phyloP scores from a whole-genome alignment of 352 stramenopile genomes.

The Phytophthora pseudosyringae region DNA sequence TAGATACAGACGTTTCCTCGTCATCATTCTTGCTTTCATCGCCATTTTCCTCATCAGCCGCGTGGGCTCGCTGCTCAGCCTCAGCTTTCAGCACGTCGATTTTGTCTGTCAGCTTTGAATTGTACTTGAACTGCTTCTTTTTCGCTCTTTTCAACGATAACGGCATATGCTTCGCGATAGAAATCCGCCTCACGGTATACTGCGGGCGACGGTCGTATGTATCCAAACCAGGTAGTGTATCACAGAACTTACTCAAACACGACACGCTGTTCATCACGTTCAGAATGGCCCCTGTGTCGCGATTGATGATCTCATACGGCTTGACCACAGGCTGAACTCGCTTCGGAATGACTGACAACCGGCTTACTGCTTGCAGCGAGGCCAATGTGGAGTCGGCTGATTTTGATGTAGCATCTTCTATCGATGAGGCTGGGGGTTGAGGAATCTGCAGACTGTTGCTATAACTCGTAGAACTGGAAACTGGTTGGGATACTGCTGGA shows the following conservation, averaged over 20 bases:
- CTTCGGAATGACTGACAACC: slow-evolving; percentile 15
- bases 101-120: slow-evolving; percentile 78
- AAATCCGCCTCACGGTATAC: slow-evolving; percentile 79
- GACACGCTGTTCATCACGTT: slow-evolving; percentile 68
- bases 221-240: slow-evolving; percentile 80
- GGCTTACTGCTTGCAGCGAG: slow-evolving; percentile 22
- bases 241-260: slow-evolving; percentile 80
- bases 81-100: slow-evolving; percentile 74
- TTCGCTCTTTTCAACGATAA: slow-evolving; percentile 58
- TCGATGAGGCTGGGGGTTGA: slow-evolving; percentile 6
- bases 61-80: slow-evolving; percentile 41
- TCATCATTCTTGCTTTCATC: slow-evolving; percentile 24
- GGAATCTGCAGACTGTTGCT: slow-evolving; percentile 19
- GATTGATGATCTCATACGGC: slow-evolving; percentile 63
- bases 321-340: slow-evolving; percentile 29
- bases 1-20: slow-evolving; percentile 11
- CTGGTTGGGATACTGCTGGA: not conserved
- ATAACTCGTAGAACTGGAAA: slow-evolving; percentile 1
- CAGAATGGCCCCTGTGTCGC: slow-evolving; percentile 70
- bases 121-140: slow-evolving; percentile 86
- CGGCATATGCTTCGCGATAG: slow-evolving; percentile 53
- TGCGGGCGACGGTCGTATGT: slow-evolving; percentile 83
- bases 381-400: slow-evolving; percentile 21
- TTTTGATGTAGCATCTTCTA: slow-evolving; percentile 6
- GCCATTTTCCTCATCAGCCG: slow-evolving; percentile 15